Evolutionary conservation across 768 basidiomycete species (phyloP), one percentile per base, ranked within the genome.

Genomic region (Lentinula sp.): DNA sequence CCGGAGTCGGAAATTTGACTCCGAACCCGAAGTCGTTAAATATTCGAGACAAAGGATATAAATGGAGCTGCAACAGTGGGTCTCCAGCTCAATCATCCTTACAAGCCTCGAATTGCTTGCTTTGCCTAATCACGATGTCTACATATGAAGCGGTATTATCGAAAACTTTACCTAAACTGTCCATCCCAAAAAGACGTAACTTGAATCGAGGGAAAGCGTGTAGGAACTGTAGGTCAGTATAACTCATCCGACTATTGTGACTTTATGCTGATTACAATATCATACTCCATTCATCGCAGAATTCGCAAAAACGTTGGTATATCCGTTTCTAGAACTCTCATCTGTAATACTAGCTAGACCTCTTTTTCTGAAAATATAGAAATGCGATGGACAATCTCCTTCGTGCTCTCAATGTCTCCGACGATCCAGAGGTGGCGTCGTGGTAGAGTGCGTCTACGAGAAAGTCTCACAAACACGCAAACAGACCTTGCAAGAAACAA

Each of bases 401-500:
- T 66, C 70, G 4, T 80, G 78, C 55, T 68, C 69, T 16, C 79
- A 73, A 55, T 80, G 78, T 62, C 61, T 70, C 11, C 66, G 75
- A 3, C 69, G 71, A 0, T 69, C 74, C 42, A 51, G 21, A n/a
- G 28, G 42, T 11, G 61, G 54, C 5, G 76, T 73, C 3, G 79
- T 78, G 45, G 80, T 79, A 60, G 78, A 80, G 66, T 80, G 80
- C 59, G 71, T 73, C 0, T 78, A 80, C 49, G 74, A 70, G 7
- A 66, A 66, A 11, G 73, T 73, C 28, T 70, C 79, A 1, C 67
- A 68, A 7, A 78, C 72, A 0, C 64, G 79, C 49, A 65, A 69
- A 2, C 65, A 13, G 42, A 13, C 42, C 13, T 43, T 81, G 8
- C 78, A 81, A 63, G 76, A 78, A 8, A 70, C 77, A 2, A 64